Base-by-base conservation (phyloP, 1,284 basidiomycete genomes). In the Sanguinoderma infundibulare region DNA sequence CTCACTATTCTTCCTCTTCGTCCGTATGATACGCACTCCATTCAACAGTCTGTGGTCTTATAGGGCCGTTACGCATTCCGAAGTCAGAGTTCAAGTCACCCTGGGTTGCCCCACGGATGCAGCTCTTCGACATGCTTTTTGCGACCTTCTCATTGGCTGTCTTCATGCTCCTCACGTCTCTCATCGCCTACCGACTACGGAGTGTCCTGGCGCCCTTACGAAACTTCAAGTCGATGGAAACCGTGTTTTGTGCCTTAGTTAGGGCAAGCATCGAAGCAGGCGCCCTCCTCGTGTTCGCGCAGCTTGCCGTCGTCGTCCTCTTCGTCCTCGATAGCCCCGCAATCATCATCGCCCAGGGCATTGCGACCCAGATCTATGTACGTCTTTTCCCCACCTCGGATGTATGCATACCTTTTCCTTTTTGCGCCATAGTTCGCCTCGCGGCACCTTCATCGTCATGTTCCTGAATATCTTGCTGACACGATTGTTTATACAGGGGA, bases 301-400 rank as follows among this genome's bases (percentile, higher is more conserved):
- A 67, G 46, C 28, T 61, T 20, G 15, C 40, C 7, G 24, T 64
- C 14, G 59, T 64, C 50, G 5, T 64, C 15, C 57, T 62, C 9
- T 40, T 67, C 34, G 26, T 52, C 8, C 53, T 62, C 28, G 46
- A 57, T 24, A 47, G 59, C 35, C 65, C 65, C 15, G 59, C 44
- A 3, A 20, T 62, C 12, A 42, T 64, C 46, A 60, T 67, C 20
- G 53, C 55, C 22, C 62, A 64, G 39, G 59, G 60, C 22, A 30
- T 67, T 34, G 62, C 65, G n/a, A 51, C 61, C 6, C 65, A 64
- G 36, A n/a, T 63, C 24, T 67, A 67, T 56, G 65, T 67, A 53
- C 60, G 65, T 61, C 10, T 17, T 8, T 26, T 24, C n/a, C 38
- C 35, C 28, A 40, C 38, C 26, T 24, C 50, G 24, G 22, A n/a